Evolutionary conservation across 2,329 filamentous ascomycete species (phyloP), one percentile per base, ranked within the genome.

Genomic region (Shiraia sp.): DNA sequence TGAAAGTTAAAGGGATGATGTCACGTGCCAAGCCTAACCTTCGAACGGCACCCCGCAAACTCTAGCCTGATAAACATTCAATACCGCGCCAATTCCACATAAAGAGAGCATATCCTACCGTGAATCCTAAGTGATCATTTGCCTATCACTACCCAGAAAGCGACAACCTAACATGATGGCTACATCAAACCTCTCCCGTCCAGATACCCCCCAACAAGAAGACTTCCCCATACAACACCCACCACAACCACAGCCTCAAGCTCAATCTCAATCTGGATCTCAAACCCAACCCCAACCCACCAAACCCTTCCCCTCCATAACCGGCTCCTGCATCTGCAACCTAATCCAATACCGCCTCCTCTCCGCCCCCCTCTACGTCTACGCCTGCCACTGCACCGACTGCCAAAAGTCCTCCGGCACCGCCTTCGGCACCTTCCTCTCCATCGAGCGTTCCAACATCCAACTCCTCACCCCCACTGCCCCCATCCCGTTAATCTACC

Each of bases 371-470:
- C 47, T 67, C 16, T 66, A 53, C 49, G 59, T 53, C 40, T 53
- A 55, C 33, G 61, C 61, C 12, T 67, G 64, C 47, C 61, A 67
- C 45, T 67, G 64, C 17, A 23, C 40, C 2, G 56, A 61, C 35
- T 67, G 64, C 40, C 59, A 65, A 28, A 58, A 57, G 15, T 19
- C 32, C 6, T 52, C 55, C 0, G 64, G 64, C 10, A 54, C 52
- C 14, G 59, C 53, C 7, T 67, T 61, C 38, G 43, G 46, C 7
- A 40, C 49, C 1, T 51, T 51, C 12, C 49, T 57, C 1, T 46
- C 39, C n/a, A 65, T 67, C 23, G 63, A 66, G 17, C 12, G 43
- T 1, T 54, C 57, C 29, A 47, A 51, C 22, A 49, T 65, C 41
- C 40, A 34, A 4, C 43, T 57, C 6, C 49, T 57, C 3, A 57